Percentiles rank a stretch among this genome's conserved stretches.
These are phyloP conservation scores for Simmondsia chinensis DNA, from an alignment of 148 eudicot species.

Conservation along the genomic window DNA sequence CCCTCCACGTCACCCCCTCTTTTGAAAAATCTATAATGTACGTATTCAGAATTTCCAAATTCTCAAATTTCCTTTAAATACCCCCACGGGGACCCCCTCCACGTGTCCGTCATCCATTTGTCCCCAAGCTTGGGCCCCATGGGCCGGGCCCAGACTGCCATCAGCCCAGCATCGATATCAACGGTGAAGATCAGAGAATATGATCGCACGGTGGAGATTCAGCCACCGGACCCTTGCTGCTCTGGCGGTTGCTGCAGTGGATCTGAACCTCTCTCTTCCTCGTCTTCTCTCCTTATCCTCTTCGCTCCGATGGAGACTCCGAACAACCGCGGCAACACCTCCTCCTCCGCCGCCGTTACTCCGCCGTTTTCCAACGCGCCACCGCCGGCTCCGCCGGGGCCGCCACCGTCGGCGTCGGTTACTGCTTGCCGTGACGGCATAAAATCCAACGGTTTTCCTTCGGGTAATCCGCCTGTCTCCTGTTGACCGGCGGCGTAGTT, in stretches of 20 bases:
- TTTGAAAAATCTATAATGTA: too few species aligned
- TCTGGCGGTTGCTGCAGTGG: conserved; percentile 3
- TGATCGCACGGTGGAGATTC: too few species aligned
- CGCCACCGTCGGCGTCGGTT: conserved; percentile 2
- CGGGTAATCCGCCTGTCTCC: conserved; percentile 23
- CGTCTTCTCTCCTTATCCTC: conserved; percentile 28
- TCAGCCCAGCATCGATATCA: too few species aligned
- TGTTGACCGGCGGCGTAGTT: conserved; percentile 34
- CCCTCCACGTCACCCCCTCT: too few species aligned
- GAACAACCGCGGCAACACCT: conserved; percentile 43
- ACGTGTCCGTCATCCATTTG: too few species aligned
- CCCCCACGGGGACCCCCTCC: too few species aligned
- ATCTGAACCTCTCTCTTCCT: conserved; percentile 14
- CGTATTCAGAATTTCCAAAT: too few species aligned
- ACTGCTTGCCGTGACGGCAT: conserved; percentile 11
- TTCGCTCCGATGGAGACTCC: conserved; percentile 66
- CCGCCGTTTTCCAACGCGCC: conserved; percentile 5
- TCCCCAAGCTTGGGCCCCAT: too few species aligned
- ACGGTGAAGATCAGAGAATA: too few species aligned
- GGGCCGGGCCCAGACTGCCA: too few species aligned
- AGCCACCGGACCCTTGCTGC: conserved; percentile 12
- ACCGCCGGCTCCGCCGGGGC: conserved; percentile 14
- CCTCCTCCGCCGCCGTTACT: conserved; percentile 9
- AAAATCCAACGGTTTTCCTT: conserved; percentile 20
- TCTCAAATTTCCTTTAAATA: too few species aligned